phyloP scores from a whole-genome alignment of 345 rosid genomes.

The Clausena lansium region DNA sequence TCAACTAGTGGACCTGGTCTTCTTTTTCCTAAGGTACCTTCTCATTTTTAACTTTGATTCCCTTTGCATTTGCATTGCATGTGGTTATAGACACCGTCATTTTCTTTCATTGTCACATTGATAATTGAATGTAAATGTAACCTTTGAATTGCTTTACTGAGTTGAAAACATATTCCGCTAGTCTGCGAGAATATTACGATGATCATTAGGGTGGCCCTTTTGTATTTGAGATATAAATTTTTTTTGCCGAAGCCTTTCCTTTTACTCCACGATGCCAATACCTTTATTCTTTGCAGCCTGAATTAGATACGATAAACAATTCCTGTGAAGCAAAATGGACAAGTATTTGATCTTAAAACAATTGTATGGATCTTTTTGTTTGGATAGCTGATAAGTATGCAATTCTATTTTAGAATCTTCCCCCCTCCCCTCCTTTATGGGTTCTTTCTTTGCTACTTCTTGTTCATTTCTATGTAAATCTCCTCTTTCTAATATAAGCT shows the following conservation, averaged over 20 bases:
- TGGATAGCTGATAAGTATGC: not conserved
- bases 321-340: not conserved
- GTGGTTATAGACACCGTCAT: too few relatives aligned
- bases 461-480: not conserved
- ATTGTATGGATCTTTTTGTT: not conserved
- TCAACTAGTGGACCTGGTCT: conserved; percentile 56
- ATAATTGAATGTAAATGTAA: too few relatives aligned
- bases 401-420: not conserved
- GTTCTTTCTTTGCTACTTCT: not conserved
- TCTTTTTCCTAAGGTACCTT: conserved; percentile 49
- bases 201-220: not conserved
- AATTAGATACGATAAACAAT: not conserved
- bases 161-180: not conserved
- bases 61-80: not conserved
- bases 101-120: too few relatives aligned
- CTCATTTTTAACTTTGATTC: not conserved
- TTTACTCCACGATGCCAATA: not conserved
- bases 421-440: not conserved
- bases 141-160: not conserved
- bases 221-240: not conserved
- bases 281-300: not conserved
- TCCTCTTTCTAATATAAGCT: not conserved
- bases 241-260: not conserved
- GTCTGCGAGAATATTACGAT: not conserved
- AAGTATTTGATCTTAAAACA: not conserved